Evolutionary conservation across 2,329 filamentous ascomycete genomes (phyloP).

Genomic region (Neodidymelliopsis sp.): DNA sequence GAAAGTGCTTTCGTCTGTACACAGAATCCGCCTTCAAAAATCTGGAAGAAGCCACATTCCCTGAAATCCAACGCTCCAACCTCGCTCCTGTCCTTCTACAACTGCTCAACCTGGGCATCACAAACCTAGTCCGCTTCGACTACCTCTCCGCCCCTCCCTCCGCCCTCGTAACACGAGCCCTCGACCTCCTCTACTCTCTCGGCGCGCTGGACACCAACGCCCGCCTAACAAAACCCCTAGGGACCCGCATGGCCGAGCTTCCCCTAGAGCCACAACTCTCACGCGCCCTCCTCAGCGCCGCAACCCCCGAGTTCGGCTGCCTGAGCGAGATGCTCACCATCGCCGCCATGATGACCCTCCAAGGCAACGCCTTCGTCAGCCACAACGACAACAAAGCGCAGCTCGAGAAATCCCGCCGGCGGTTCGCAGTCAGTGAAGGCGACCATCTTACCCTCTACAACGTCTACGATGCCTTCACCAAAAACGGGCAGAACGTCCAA

Average conservation of each 20-base stretch:
- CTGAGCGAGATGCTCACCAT: slow-evolving; percentile 88
- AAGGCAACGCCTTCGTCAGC: slow-evolving; percentile 82
- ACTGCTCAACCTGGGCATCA: slow-evolving; percentile 92
- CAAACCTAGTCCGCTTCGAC: slow-evolving; percentile 90
- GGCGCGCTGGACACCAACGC: slow-evolving; percentile 89
- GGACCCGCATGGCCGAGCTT: slow-evolving; percentile 89
- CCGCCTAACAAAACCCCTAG: slow-evolving; percentile 88
- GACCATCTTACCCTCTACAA: slow-evolving; percentile 94
- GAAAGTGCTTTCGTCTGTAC: slow-evolving; percentile 94
- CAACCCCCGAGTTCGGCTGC: slow-evolving; percentile 70
- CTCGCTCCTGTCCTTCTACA: slow-evolving; percentile 88
- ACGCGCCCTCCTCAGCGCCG: slow-evolving; percentile 80
- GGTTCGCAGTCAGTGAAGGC: slow-evolving; percentile 91
- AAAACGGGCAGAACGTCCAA: slow-evolving; percentile 77
- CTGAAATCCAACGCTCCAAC: slow-evolving; percentile 92
- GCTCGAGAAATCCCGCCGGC: slow-evolving; percentile 76
- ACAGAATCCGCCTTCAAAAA: slow-evolving; percentile 74
- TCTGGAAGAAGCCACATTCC: slow-evolving; percentile 76
- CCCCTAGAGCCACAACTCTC: slow-evolving; percentile 96
- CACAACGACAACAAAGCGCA: slow-evolving; percentile 79
- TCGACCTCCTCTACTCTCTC: slow-evolving; percentile 86
- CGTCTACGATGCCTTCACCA: slow-evolving; percentile 88
- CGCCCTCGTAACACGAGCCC: slow-evolving; percentile 81
- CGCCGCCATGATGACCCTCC: slow-evolving; percentile 90
- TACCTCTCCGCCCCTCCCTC: slow-evolving; percentile 87